phyloP scores from a whole-genome alignment of 768 basidiomycete species.

The Suillus occidentalis region DNA sequence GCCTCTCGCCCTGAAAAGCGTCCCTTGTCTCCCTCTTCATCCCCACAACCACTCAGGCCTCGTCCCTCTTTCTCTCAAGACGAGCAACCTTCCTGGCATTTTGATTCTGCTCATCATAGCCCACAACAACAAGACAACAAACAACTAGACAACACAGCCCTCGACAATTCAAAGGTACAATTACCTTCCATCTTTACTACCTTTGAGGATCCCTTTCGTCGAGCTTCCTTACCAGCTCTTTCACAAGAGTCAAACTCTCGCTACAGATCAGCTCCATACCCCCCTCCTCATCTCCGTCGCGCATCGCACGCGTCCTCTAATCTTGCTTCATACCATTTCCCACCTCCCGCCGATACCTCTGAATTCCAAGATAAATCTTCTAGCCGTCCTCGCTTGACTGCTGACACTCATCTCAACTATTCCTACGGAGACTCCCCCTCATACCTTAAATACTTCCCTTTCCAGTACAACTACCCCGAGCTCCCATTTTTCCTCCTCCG shows the following conservation, averaged over 20 bases:
- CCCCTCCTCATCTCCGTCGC: constrained; percentile 47
- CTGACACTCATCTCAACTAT: constrained; percentile 45
- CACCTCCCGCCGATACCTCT: constrained; percentile 40
- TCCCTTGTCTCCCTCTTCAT: constrained; percentile 49
- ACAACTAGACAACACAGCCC: constrained; percentile 40
- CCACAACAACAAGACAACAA: constrained; percentile 37
- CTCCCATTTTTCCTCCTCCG: constrained; percentile 47
- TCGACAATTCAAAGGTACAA: constrained; percentile 57
- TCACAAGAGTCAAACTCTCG: constrained; percentile 39
- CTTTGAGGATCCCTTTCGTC: constrained; percentile 60
- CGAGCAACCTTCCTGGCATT: constrained; percentile 22
- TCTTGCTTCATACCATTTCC: constrained; percentile 58
- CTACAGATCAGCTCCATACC: constrained; percentile 57
- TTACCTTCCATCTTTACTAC: constrained; percentile 74
- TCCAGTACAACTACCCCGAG: constrained; percentile 54
- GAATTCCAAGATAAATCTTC: constrained; percentile 35
- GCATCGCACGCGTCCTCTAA: constrained; percentile 42
- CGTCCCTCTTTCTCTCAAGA: constrained; percentile 36
- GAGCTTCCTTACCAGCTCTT: constrained; percentile 64
- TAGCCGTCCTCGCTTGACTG: constrained; percentile 48
- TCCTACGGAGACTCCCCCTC: constrained; percentile 46
- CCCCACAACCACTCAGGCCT: constrained; percentile 50
- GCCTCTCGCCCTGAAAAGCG: constrained; percentile 64
- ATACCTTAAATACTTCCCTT: constrained; percentile 49
- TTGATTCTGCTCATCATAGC: constrained; percentile 16